These are phyloP conservation scores for Tritrichomonas foetus DNA, from an alignment of 208 protist genomes.

Conservation along the genomic window DNA sequence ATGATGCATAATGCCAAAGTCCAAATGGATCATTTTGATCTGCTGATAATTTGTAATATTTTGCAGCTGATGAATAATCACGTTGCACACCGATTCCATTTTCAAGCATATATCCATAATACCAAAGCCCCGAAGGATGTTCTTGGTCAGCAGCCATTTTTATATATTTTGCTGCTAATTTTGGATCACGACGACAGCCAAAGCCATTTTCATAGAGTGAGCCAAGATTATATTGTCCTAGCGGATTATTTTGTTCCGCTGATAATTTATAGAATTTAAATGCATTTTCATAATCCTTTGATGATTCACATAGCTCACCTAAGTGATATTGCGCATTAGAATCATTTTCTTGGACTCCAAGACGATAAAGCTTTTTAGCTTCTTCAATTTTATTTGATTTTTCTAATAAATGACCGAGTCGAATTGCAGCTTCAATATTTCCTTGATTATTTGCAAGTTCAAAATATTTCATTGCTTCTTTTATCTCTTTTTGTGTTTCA, in stretches of 20 bases:
- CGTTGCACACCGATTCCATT: neutral
- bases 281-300: too few species aligned
- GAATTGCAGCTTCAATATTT: too few species aligned
- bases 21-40: neutral
- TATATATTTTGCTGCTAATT: neutral
- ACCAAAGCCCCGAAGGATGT: neutral
- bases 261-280: too few species aligned
- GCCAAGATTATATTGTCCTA: too few species aligned
- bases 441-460: neutral
- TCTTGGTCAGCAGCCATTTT: neutral
- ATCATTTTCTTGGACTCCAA: neutral
- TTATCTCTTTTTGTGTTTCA: neutral
- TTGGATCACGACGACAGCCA: neutral
- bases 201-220: neutral
- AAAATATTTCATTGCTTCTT: neutral
- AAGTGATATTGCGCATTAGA: neutral
- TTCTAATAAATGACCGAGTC: neutral
- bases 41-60: constrained; percentile 1
- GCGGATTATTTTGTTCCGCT: too few species aligned
- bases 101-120: neutral
- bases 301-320: neutral
- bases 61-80: neutral
- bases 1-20: neutral
- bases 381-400: neutral
- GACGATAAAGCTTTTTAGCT: neutral